Evolutionary conservation across 2,329 filamentous ascomycete species (phyloP), one percentile per base, ranked within the genome.

Genomic region (Pseudogymnoascus sp.): DNA sequence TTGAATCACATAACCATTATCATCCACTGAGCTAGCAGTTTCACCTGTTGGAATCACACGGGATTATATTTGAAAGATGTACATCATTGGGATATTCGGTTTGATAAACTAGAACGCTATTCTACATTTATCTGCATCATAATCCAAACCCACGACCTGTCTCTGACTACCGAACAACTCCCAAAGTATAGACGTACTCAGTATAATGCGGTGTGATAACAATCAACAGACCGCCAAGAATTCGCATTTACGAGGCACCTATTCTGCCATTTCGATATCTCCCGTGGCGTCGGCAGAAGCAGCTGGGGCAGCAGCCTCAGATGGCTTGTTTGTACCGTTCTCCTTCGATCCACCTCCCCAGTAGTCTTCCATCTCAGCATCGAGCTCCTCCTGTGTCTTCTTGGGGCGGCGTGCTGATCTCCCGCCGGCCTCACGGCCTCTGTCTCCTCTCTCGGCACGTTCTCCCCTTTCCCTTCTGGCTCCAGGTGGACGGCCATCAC

Each of bases 321-420:
- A 37, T 38, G 18, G 33, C 41, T 66, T 62, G 38, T 39, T 60
- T 18, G 59, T 61, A 53, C 66, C 61, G 68, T 67, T 63, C 12
- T 68, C 70, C 41, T 70, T 73, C 22, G 71, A 75, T 36, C 73
- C 75, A n/a, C 70, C 73, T 30, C 82, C 86, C 78, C 91, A 97
- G 74, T 97, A 97, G 71, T 96, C 90, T 30, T 87, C 91, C 92
- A 97, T 97, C 75, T 97, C 92, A n/a, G 90, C 90, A 72, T 97
- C 92, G 39, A 97, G 79, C 72, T 97, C 90, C 68, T 96, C 90
- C 67, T 91, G 88, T 0, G 92, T 96, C 82, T 96, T 96, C 75
- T 85, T 88, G 2, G 85, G 80, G 57, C 90, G 82, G 38, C 82
- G 81, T 60, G 70, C 69, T 62, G 83, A 80, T 15, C 77, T 78